phyloP scores from a whole-genome alignment of 2,329 filamentous ascomycete genomes.

The Fusarium siculi region DNA sequence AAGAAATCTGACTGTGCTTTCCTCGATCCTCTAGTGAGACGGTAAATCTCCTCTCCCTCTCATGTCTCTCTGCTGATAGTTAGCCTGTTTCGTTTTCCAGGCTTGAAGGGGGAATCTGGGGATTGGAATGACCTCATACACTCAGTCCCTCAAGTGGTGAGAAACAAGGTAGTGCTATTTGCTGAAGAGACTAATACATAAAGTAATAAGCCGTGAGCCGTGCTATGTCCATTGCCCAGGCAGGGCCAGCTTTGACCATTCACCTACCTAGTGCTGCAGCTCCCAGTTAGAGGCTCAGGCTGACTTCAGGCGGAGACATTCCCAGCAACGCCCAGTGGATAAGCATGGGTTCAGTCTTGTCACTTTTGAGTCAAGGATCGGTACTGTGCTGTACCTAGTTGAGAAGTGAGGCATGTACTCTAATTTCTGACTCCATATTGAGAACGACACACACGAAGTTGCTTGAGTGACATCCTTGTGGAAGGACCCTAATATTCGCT shows the following conservation, averaged over 20 bases:
- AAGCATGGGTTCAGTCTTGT: constrained; percentile 14
- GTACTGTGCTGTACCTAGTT: not conserved
- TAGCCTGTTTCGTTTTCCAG: constrained; percentile 9
- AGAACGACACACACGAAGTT: constrained; percentile 8
- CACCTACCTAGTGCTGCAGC: constrained; percentile 1
- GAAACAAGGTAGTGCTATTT: constrained; percentile 12
- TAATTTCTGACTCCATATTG: constrained; percentile 10
- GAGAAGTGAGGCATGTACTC: not conserved
- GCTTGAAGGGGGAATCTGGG: constrained; percentile 26
- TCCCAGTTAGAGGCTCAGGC: constrained; percentile 32
- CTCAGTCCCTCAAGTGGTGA: constrained; percentile 16
- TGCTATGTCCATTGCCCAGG: not conserved
- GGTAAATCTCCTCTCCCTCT: not conserved
- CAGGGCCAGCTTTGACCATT: constrained; percentile 31
- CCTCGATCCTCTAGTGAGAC: constrained; percentile 4
- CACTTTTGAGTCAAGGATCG: constrained; percentile 5
- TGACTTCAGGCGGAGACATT: constrained; percentile 35
- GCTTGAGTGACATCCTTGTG: constrained; percentile 28
- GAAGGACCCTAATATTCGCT: constrained; percentile 19
- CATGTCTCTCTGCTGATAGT: not conserved
- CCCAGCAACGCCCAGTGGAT: constrained; percentile 12
- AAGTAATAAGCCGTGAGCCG: not conserved
- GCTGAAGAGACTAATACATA: not conserved
- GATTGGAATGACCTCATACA: constrained; percentile 38
- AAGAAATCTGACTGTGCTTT: constrained; percentile 11